Evolutionary conservation across 2,329 filamentous ascomycete species (phyloP).

Genomic region (Fusarium burgessii): DNA sequence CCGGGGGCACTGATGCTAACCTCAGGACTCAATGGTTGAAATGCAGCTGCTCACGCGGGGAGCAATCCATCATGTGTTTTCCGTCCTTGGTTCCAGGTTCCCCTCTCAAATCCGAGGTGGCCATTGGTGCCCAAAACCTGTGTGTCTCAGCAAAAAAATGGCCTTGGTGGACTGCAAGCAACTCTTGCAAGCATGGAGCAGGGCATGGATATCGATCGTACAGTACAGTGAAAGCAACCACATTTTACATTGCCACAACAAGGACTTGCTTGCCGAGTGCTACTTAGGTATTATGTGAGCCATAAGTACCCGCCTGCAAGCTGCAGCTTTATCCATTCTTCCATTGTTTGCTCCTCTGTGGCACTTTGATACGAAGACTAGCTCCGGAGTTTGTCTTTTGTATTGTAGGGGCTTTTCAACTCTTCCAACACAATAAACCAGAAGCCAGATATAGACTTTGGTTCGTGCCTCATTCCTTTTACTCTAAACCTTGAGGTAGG

Average conservation of each 20-base stretch:
- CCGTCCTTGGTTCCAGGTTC: conserved; percentile 2
- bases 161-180: conserved; percentile 19
- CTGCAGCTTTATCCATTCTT: conserved; percentile 22
- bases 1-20: conserved; percentile 13
- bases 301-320: conserved; percentile 4
- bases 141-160: neutral
- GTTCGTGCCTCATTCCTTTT: neutral
- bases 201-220: conserved; percentile 10
- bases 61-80: conserved; percentile 19
- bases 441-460: neutral
- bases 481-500: neutral
- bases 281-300: neutral
- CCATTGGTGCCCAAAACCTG: conserved; percentile 9
- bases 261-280: conserved; percentile 1
- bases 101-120: conserved; percentile 11
- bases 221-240: conserved; percentile 26
- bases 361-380: neutral
- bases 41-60: conserved; percentile 31
- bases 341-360: conserved; percentile 15
- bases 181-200: conserved; percentile 27
- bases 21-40: conserved; percentile 9
- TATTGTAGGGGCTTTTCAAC: neutral
- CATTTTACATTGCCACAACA: conserved; percentile 26
- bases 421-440: neutral
- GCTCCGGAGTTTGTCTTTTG: neutral